Evolutionary conservation across 2,329 filamentous ascomycete genomes (phyloP).

Genomic region (Myotisia sp.): DNA sequence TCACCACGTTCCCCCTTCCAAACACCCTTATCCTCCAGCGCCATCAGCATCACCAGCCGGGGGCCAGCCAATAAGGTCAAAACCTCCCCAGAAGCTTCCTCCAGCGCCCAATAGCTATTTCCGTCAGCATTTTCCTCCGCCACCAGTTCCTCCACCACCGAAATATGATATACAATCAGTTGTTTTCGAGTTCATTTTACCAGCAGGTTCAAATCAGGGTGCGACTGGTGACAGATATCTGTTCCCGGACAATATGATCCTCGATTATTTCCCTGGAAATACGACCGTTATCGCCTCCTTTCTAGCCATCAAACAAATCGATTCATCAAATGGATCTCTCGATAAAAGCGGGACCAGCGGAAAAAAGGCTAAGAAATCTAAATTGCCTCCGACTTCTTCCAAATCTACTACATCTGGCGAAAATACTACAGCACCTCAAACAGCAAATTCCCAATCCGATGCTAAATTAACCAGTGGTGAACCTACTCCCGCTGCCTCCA

Average conservation of each 20-base stretch:
- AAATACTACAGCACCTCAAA: constrained; percentile 9
- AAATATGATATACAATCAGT: constrained; percentile 33
- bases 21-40: constrained; percentile 12
- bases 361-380: constrained; percentile 26
- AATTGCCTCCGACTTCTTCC: constrained; percentile 12
- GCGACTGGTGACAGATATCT: constrained; percentile 35
- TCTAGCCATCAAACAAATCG: constrained; percentile 31
- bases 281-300: constrained; percentile 36
- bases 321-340: constrained; percentile 17
- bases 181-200: constrained; percentile 35
- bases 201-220: constrained; percentile 28
- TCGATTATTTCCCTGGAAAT: constrained; percentile 34
- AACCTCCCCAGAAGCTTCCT: constrained; percentile 22
- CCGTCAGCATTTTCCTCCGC: constrained; percentile 19
- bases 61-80: constrained; percentile 24
- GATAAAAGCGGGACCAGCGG: constrained; percentile 19
- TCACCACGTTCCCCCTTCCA: constrained; percentile 13
- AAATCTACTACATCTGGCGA: constrained; percentile 13
- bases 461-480: constrained; percentile 10
- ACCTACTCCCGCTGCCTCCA: constrained; percentile 14
- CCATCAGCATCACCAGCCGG: constrained; percentile 14
- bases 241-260: constrained; percentile 35
- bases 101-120: constrained; percentile 17
- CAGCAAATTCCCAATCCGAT: constrained; percentile 3
- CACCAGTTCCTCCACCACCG: constrained; percentile 18